phyloP scores from a whole-genome alignment of 768 basidiomycete genomes.

The Boletus rex-veris region DNA sequence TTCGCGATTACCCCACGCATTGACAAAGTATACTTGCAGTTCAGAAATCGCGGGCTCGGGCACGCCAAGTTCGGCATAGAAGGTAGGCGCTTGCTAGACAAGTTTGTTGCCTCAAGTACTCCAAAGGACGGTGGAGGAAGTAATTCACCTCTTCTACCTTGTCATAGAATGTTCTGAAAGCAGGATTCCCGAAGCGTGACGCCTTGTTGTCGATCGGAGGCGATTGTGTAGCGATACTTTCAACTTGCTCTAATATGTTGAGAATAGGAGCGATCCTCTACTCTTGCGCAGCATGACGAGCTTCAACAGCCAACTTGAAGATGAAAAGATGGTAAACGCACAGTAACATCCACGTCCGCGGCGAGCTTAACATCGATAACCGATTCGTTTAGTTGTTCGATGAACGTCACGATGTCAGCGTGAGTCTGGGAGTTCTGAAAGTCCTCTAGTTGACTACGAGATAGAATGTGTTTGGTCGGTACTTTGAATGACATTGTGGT shows the following conservation, averaged over 20 bases:
- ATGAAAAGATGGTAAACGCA: slow-evolving; percentile 36
- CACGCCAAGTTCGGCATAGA: slow-evolving; percentile 64
- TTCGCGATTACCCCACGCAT: slow-evolving; percentile 87
- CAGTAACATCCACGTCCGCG: slow-evolving; percentile 59
- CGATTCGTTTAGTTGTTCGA: slow-evolving; percentile 70
- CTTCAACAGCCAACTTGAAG: background rate
- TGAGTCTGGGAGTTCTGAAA: slow-evolving; percentile 79
- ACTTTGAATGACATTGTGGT: slow-evolving; percentile 39
- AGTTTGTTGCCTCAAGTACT: background rate
- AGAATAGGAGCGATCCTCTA: slow-evolving; percentile 68
- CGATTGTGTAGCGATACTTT: slow-evolving; percentile 59
- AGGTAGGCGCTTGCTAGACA: slow-evolving; percentile 44
- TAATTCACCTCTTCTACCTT: slow-evolving; percentile 59
- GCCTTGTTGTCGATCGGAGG: slow-evolving; percentile 88
- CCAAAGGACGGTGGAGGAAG: background rate
- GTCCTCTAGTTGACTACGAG: slow-evolving; percentile 70
- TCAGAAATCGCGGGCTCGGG: slow-evolving; percentile 60
- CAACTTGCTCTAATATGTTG: slow-evolving; percentile 60
- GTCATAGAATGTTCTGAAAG: slow-evolving; percentile 91
- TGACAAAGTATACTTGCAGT: slow-evolving; percentile 74
- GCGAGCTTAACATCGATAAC: slow-evolving; percentile 75
- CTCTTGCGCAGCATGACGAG: slow-evolving; percentile 9
- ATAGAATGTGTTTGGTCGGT: slow-evolving; percentile 73
- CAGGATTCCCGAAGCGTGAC: slow-evolving; percentile 96
- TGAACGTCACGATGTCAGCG: slow-evolving; percentile 60